Percentiles rank a stretch among this genome's conserved stretches.
These are phyloP conservation scores for Stylosanthes scabra DNA, from an alignment of 331 rosid species.

Conservation along the genomic window DNA sequence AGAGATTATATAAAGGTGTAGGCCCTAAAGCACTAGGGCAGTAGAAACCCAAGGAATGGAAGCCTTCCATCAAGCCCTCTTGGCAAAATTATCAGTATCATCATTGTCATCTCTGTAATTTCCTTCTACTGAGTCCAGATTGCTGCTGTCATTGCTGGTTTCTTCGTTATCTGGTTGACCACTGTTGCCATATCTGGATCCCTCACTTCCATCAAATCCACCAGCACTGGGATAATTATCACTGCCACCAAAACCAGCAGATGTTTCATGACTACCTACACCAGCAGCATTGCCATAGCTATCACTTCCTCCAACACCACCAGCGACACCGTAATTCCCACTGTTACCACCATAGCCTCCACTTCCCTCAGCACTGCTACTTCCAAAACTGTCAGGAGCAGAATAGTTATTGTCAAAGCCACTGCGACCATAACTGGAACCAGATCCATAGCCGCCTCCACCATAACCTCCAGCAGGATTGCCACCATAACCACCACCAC, in stretches of 20 bases:
- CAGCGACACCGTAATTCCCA: constrained; percentile 41
- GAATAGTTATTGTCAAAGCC: constrained; percentile 42
- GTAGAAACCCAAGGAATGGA: constrained; percentile 13
- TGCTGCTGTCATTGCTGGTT: constrained; percentile 22
- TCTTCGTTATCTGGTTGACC: constrained; percentile 48
- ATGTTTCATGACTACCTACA: constrained; percentile 6
- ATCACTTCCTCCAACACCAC: constrained; percentile 21
- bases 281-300: background rate
- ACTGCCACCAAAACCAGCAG: constrained; percentile 18
- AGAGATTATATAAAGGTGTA: constrained; percentile 24
- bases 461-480: constrained; percentile 37
- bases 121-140: constrained; percentile 43
- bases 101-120: constrained; percentile 53
- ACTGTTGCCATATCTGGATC: constrained; percentile 29
- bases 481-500: constrained; percentile 30
- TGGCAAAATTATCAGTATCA: constrained; percentile 51
- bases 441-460: constrained; percentile 37
- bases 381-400: constrained; percentile 44
- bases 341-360: constrained; percentile 37
- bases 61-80: constrained; percentile 61
- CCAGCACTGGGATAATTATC: too few species aligned
- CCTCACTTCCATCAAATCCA: constrained; percentile 40
- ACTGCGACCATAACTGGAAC: constrained; percentile 40
- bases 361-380: constrained; percentile 44
- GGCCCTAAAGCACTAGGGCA: background rate